Percentiles rank a stretch among this genome's conserved stretches.
phyloP scores from a whole-genome alignment of 768 basidiomycete species.

The Pisolithus sp. region DNA sequence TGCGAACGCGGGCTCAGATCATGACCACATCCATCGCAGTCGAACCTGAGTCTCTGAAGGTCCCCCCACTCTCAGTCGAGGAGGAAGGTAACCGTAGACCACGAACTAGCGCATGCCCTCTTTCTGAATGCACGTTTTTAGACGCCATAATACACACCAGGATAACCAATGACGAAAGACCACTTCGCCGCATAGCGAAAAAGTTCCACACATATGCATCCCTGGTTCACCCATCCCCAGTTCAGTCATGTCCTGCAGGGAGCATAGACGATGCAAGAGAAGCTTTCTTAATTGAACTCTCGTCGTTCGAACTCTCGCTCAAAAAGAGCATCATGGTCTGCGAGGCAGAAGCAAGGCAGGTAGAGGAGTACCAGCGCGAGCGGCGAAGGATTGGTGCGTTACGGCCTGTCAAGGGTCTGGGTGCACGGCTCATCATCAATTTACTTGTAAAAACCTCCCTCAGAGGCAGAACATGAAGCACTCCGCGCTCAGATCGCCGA shows the following conservation, averaged over 20 bases:
- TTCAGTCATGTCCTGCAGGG: conserved; percentile 23
- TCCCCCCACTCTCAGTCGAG: conserved; percentile 48
- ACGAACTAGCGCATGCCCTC: conserved; percentile 7
- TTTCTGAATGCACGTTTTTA: conserved; percentile 23
- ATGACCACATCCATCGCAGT: background rate
- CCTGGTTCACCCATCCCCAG: conserved; percentile 43
- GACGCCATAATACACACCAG: conserved; percentile 77
- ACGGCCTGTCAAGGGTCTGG: conserved; percentile 3
- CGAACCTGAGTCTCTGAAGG: conserved; percentile 13
- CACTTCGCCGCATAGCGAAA: conserved; percentile 70
- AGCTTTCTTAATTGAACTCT: conserved; percentile 71
- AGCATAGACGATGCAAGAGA: conserved; percentile 67
- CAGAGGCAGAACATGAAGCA: conserved; percentile 67
- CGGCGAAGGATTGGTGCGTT: conserved; percentile 61
- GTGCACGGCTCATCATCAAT: background rate
- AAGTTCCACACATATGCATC: conserved; percentile 72
- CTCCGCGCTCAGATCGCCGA: conserved; percentile 68
- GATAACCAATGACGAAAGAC: conserved; percentile 78
- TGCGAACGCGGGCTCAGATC: background rate
- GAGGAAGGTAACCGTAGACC: conserved; percentile 48
- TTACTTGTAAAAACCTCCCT: background rate
- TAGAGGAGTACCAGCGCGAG: conserved; percentile 76
- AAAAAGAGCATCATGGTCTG: conserved; percentile 80
- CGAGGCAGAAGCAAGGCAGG: conserved; percentile 80
- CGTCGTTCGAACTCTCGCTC: conserved; percentile 66